Evolutionary conservation across 2,329 filamentous ascomycete species (phyloP).

Genomic region (Leptographium radiaticola): DNA sequence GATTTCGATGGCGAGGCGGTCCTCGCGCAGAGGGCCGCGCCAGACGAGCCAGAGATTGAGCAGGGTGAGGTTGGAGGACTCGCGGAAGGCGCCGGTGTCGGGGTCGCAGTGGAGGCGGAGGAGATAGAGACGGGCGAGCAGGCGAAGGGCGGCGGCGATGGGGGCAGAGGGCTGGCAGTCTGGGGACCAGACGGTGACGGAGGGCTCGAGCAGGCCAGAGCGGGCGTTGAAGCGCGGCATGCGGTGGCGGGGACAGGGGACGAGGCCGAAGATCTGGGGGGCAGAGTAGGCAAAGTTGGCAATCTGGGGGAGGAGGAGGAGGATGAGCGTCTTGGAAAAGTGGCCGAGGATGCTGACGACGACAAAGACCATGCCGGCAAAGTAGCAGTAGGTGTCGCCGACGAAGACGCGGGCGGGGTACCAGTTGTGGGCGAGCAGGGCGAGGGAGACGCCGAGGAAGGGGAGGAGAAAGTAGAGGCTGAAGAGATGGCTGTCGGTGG

Average conservation of each 20-base stretch:
- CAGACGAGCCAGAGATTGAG: constrained; percentile 94
- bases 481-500: constrained; percentile 90
- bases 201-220: constrained; percentile 76
- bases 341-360: constrained; percentile 94
- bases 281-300: constrained; percentile 94
- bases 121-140: constrained; percentile 56
- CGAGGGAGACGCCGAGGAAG: constrained; percentile 83
- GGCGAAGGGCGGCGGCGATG: constrained; percentile 49
- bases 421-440: constrained; percentile 85
- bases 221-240: constrained; percentile 78
- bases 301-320: constrained; percentile 84
- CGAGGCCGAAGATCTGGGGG: constrained; percentile 78
- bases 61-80: constrained; percentile 83
- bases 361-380: constrained; percentile 97
- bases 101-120: constrained; percentile 55
- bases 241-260: constrained; percentile 87
- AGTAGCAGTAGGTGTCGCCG: constrained; percentile 98
- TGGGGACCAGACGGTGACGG: constrained; percentile 60
- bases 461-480: constrained; percentile 89
- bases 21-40: constrained; percentile 83
- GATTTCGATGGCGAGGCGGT: constrained; percentile 67
- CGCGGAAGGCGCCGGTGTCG: constrained; percentile 56
- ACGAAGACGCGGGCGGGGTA: constrained; percentile 93
- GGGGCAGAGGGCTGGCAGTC: constrained; percentile 54
- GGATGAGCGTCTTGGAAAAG: constrained; percentile 90